Conservation (phyloP, 1,139 yeast genomes). For the Pichiaceae sp. region DNA sequence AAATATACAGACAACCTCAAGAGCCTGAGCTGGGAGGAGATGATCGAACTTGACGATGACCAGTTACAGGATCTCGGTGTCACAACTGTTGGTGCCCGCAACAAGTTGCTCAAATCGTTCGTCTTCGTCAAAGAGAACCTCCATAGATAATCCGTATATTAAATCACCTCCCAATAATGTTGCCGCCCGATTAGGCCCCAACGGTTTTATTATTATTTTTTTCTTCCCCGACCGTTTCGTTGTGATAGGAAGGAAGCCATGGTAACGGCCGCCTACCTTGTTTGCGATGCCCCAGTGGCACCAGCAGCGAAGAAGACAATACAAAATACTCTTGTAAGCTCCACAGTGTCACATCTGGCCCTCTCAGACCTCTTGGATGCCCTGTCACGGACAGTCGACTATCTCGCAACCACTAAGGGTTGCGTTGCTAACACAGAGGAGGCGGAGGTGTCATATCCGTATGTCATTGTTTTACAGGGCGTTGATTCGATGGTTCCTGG, state of each 20-base stretch:
- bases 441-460: constrained; percentile 1
- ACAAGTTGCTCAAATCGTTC: constrained; percentile 87
- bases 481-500: neutral
- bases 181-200: no score
- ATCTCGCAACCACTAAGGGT: neutral
- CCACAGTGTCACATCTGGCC: no score
- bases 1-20: constrained; percentile 84
- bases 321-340: no score
- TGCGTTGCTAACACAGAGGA: neutral
- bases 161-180: no score
- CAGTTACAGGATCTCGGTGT: constrained; percentile 76
- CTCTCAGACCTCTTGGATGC: no score
- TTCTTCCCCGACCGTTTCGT: no score
- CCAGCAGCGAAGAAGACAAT: no score
- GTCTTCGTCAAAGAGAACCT: constrained; percentile 55
- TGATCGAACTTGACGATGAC: constrained; percentile 62
- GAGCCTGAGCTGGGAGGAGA: constrained; percentile 69
- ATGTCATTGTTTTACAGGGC: neutral
- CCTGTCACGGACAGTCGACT: constrained; percentile 1
- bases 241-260: no score
- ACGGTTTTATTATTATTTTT: no score
- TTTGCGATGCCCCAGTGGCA: no score
- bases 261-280: no score
- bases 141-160: no score
- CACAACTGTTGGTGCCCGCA: constrained; percentile 87